Base-by-base conservation (phyloP, 495 filamentous ascomycete species). In the Xylaria sp. region DNA sequence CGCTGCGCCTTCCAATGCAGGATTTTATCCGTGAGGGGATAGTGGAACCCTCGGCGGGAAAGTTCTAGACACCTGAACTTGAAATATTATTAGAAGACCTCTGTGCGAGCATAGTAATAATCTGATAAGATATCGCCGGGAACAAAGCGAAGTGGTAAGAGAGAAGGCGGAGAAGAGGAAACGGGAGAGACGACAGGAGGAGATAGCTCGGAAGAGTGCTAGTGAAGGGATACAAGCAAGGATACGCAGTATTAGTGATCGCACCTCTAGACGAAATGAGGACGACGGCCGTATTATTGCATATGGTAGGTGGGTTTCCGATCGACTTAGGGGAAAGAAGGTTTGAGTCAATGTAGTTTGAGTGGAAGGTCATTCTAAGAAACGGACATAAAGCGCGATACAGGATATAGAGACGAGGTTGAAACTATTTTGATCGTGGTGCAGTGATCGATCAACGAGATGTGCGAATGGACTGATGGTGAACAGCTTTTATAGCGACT, bases 1-100 rank as follows among this genome's bases (percentile, higher is more conserved):
- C 61, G 11, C 24, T 64, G 8, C 24, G 43, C 24, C 61, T 50
- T 35, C 44, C 26, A 19, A 19, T 64, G 6, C 61, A 31, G 15
- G 58, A 61, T 17, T 64, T 64, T 21, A 19, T 50, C 2, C 35
- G 43, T 43, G 44, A 35, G 61, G 24, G n/a, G 33, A 63, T 24
- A 29, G 40, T 50, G 4, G 29, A n/a, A 14, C 50, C 44, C 2
- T 7, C 26, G 37, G 15, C 43, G 2, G 61, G 26, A 19, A 43
- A n/a, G 37, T 33, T 64, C 26, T 15, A 33, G 24, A 26, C 41
- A 35, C 24, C 55, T 19, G 17, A 17, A 33, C 61, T 50, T 24
- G 43, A 64, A 21, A 64, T 64, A 48, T 3, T 24, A 14, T 15
- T 24, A 31, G 41, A 35, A 50, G 61, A 26, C n/a, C 29, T 64